Evolutionary conservation across 2,329 filamentous ascomycete species (phyloP).

Genomic region (Verticillium zaregamsianum): DNA sequence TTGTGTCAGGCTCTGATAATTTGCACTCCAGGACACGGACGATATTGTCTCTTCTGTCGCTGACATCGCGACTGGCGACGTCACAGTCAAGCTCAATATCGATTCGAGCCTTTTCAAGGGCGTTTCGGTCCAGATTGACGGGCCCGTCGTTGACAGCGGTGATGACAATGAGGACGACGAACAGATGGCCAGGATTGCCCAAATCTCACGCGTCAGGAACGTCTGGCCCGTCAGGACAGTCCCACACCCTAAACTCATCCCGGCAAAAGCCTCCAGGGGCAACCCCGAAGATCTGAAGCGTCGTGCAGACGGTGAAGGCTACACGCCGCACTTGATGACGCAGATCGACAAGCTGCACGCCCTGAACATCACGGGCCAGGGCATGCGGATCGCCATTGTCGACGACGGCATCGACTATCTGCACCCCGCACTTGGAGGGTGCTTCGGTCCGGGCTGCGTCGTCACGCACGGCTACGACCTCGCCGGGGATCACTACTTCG

Average conservation of each 20-base stretch:
- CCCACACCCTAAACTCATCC: slow-evolving; percentile 11
- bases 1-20: not conserved
- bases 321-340: slow-evolving; percentile 49
- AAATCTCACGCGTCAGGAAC: slow-evolving; percentile 21
- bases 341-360: slow-evolving; percentile 50
- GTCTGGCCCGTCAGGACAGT: slow-evolving; percentile 23
- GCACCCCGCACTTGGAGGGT: slow-evolving; percentile 59
- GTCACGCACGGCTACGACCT: slow-evolving; percentile 53
- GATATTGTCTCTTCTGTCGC: slow-evolving; percentile 9
- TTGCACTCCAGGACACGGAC: not conserved
- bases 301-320: slow-evolving; percentile 15
- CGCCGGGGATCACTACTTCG: slow-evolving; percentile 47
- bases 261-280: slow-evolving; percentile 8
- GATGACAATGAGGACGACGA: not conserved
- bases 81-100: not conserved
- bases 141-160: slow-evolving; percentile 17
- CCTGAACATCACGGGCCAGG: slow-evolving; percentile 43
- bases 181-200: slow-evolving; percentile 17
- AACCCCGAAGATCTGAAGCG: slow-evolving; percentile 4
- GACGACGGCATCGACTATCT: slow-evolving; percentile 57
- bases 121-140: slow-evolving; percentile 46
- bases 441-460: slow-evolving; percentile 55
- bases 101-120: slow-evolving; percentile 30
- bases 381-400: slow-evolving; percentile 48
- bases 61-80: not conserved